Evolutionary conservation across 306 rosid species (phyloP).

Genomic region (Acacia confusa): DNA sequence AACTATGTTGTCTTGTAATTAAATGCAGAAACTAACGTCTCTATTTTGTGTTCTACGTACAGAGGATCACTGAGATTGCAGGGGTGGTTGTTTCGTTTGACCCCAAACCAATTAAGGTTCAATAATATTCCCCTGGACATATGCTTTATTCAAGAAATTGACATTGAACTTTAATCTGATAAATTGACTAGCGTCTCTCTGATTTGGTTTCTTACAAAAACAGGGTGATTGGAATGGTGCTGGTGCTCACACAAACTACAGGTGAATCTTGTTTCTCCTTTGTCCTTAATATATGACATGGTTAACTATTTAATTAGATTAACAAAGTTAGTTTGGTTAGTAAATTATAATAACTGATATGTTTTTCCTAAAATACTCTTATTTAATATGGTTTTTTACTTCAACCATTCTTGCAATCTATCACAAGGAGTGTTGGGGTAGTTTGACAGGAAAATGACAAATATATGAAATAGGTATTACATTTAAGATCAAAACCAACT

Average conservation of each 20-base stretch:
- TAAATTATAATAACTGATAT: no score
- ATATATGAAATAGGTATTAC: no score
- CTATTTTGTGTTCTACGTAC: slow-evolving; percentile 27
- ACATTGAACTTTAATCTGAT: not conserved
- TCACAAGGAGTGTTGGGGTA: no score
- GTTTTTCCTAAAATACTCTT: no score
- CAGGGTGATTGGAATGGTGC: slow-evolving; percentile 99
- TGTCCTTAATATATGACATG: no score
- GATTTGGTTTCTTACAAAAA: not conserved
- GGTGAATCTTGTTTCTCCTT: slow-evolving; percentile 38
- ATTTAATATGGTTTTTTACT: no score
- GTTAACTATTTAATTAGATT: no score
- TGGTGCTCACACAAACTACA: slow-evolving; percentile 96
- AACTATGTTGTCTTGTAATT: not conserved
- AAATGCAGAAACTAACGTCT: not conserved
- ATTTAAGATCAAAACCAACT: no score
- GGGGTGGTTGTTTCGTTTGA: slow-evolving; percentile 80
- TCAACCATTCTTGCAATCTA: no score
- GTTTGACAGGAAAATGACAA: no score
- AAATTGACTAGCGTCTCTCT: not conserved
- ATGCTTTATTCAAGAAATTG: not conserved
- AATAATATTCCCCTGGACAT: not conserved
- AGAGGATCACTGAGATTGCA: slow-evolving; percentile 94
- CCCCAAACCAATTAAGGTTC: slow-evolving; percentile 91
- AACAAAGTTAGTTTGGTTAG: no score